These are phyloP conservation scores for Corylus avellana DNA, from an alignment of 306 rosid genomes.

Conservation along the genomic window DNA sequence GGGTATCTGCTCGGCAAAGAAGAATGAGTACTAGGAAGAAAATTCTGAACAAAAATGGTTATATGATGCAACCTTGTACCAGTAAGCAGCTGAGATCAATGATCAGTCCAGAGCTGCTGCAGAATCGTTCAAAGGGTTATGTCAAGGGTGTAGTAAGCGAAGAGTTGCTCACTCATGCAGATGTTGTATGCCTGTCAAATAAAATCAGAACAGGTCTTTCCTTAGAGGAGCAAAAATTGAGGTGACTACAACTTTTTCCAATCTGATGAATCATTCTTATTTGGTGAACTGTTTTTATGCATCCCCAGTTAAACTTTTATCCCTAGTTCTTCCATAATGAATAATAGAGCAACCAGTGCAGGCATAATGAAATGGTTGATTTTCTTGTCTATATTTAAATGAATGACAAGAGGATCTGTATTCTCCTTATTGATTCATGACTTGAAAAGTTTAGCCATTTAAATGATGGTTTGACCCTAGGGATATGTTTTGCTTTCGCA, in stretches of 20 bases:
- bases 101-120: constrained; percentile 57
- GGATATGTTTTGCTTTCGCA: neutral
- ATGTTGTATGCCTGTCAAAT: constrained; percentile 77
- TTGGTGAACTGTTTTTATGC: neutral
- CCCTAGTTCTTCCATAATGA: neutral
- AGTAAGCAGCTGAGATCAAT: constrained; percentile 40
- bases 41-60: constrained; percentile 27
- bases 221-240: constrained; percentile 70
- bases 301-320: neutral
- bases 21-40: constrained; percentile 64
- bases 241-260: constrained; percentile 45
- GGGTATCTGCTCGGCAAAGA: constrained; percentile 93
- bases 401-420: constrained; percentile 8
- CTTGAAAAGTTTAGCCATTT: neutral
- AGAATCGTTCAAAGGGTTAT: constrained; percentile 66
- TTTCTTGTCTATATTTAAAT: neutral
- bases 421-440: neutral
- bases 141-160: constrained; percentile 71
- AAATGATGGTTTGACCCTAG: neutral
- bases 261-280: constrained; percentile 3
- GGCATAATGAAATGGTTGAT: neutral
- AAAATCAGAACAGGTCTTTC: constrained; percentile 83
- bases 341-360: neutral
- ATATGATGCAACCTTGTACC: constrained; percentile 40
- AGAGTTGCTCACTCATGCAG: constrained; percentile 79